These are phyloP conservation scores for Pestalotiopsis sp. DNA, from an alignment of 2,329 filamentous ascomycete genomes.

Conservation along the genomic window DNA sequence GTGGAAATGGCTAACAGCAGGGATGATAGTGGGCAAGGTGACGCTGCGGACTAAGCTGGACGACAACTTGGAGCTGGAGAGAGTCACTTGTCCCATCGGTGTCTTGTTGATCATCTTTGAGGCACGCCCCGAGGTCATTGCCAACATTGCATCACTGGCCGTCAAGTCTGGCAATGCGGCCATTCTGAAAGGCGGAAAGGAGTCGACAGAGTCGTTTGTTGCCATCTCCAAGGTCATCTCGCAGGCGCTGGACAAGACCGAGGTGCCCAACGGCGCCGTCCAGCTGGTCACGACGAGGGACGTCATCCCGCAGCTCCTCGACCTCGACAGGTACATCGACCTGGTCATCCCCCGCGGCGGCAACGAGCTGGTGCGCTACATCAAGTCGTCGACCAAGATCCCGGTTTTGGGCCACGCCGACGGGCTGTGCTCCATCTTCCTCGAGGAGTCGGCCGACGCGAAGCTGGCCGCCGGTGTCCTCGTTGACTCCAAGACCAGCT, in stretches of 20 bases:
- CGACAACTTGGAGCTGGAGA: slow-evolving; percentile 81
- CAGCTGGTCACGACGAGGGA: slow-evolving; percentile 95
- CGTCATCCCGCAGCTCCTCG: slow-evolving; percentile 84
- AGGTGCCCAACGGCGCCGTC: slow-evolving; percentile 83
- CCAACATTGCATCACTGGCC: slow-evolving; percentile 93
- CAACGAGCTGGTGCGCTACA: slow-evolving; percentile 86
- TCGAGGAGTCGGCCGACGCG: slow-evolving; percentile 76
- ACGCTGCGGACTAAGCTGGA: slow-evolving; percentile 85
- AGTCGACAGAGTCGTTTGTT: slow-evolving; percentile 93
- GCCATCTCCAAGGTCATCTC: slow-evolving; percentile 88
- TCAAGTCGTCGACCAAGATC: slow-evolving; percentile 90
- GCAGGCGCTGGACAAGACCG: slow-evolving; percentile 68
- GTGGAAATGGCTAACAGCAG: not conserved
- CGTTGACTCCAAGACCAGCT: slow-evolving; percentile 90
- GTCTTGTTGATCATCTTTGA: slow-evolving; percentile 99
- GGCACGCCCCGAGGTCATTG: slow-evolving; percentile 95
- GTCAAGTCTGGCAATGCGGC: slow-evolving; percentile 98
- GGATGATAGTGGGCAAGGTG: slow-evolving; percentile 71
- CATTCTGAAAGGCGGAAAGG: slow-evolving; percentile 95
- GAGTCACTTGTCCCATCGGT: slow-evolving; percentile 91
- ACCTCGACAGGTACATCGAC: slow-evolving; percentile 85
- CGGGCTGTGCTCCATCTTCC: slow-evolving; percentile 85
- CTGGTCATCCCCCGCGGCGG: slow-evolving; percentile 91
- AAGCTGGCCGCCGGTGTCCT: slow-evolving; percentile 75
- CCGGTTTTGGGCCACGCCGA: slow-evolving; percentile 96